phyloP scores from a whole-genome alignment of 805 yeast species.

The Ogataea polymorpha region DNA sequence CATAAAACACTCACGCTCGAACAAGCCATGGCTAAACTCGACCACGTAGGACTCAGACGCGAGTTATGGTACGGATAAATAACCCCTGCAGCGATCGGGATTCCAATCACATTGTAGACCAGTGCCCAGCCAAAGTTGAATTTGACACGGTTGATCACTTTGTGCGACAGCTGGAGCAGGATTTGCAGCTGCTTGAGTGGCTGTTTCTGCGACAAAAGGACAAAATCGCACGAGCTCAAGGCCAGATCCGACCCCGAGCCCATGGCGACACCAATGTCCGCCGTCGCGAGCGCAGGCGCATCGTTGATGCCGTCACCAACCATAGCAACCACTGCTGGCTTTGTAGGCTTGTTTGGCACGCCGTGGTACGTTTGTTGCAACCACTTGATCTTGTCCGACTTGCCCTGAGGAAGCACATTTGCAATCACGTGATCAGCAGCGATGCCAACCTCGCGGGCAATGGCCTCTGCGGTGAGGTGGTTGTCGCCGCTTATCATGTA shows the following conservation, averaged over 20 bases:
- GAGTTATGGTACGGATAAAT: constrained; percentile 53
- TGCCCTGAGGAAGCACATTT: constrained; percentile 71
- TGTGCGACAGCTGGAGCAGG: constrained; percentile 48
- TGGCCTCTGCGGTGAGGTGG: constrained; percentile 59
- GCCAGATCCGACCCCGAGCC: constrained; percentile 79
- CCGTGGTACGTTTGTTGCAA: constrained; percentile 44
- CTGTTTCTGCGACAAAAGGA: constrained; percentile 51
- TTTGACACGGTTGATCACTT: constrained; percentile 49
- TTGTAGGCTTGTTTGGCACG: constrained; percentile 14
- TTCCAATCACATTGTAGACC: constrained; percentile 52
- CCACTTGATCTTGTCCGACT: constrained; percentile 56
- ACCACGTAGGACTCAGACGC: constrained; percentile 62
- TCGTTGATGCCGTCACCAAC: constrained; percentile 84
- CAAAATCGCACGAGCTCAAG: constrained; percentile 69
- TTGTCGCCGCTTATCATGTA: constrained; percentile 84
- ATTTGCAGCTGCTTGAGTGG: constrained; percentile 54
- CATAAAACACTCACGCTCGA: constrained; percentile 56
- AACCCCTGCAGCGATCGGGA: constrained; percentile 68
- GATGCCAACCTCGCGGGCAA: constrained; percentile 63
- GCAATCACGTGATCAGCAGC: constrained; percentile 51
- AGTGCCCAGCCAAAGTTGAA: constrained; percentile 62
- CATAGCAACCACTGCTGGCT: constrained; percentile 56
- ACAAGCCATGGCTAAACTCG: constrained; percentile 64
- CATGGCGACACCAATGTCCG: constrained; percentile 76
- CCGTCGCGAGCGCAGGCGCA: constrained; percentile 73